Conservation (phyloP, 495 filamentous ascomycete species). For the Aspergillus biplanus region DNA sequence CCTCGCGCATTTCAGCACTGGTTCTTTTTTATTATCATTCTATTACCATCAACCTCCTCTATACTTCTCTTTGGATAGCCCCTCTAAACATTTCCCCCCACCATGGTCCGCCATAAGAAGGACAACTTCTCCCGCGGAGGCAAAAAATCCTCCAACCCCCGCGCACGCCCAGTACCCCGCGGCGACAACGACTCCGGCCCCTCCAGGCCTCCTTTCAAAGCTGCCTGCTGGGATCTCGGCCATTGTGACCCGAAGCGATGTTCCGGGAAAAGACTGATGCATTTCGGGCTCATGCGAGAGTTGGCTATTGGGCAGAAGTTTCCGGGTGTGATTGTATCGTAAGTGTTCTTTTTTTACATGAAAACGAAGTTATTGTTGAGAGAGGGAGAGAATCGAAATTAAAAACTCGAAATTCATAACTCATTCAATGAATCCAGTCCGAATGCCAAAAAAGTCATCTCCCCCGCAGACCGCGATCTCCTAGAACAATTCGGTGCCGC, state of each 20-base stretch:
- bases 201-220: slow-evolving; percentile 73
- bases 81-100: background rate
- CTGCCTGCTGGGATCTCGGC: slow-evolving; percentile 95
- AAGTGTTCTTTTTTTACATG: slow-evolving; percentile 25
- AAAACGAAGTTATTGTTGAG: background rate
- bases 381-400: background rate
- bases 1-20: background rate
- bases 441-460: slow-evolving; percentile 84
- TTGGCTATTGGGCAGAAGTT: slow-evolving; percentile 89
- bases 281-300: slow-evolving; percentile 90
- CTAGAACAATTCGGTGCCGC: slow-evolving; percentile 90
- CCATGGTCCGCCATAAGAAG: slow-evolving; percentile 91
- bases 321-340: slow-evolving; percentile 87
- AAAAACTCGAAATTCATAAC: background rate
- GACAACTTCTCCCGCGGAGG: slow-evolving; percentile 75
- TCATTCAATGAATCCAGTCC: slow-evolving; percentile 53
- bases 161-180: slow-evolving; percentile 51
- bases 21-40: background rate
- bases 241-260: slow-evolving; percentile 98
- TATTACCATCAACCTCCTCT: background rate
- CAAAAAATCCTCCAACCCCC: slow-evolving; percentile 62
- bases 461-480: slow-evolving; percentile 76
- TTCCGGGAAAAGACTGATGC: slow-evolving; percentile 91
- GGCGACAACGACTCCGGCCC: slow-evolving; percentile 41
- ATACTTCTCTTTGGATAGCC: background rate